A percentile compares a stretch with the other conserved stretches of the same genome.
phyloP scores from a whole-genome alignment of 495 filamentous ascomycete species.

The Aspergillus sclerotioniger region DNA sequence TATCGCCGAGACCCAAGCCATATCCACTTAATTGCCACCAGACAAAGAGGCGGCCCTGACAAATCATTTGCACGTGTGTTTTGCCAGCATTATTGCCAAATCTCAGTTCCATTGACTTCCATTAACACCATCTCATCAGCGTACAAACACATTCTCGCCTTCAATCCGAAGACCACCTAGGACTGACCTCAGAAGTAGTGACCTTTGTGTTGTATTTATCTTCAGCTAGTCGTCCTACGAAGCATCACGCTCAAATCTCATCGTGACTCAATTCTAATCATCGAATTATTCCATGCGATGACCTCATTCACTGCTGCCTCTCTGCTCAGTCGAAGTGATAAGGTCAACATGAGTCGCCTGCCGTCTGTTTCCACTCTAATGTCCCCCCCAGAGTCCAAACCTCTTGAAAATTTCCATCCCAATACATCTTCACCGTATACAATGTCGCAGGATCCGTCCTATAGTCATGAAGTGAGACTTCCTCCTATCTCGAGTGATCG shows the following conservation, averaged over 20 bases:
- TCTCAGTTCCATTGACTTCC: conserved; percentile 41
- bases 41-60: conserved; percentile 38
- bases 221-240: background rate
- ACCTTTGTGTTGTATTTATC: conserved; percentile 1
- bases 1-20: conserved; percentile 24
- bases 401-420: conserved; percentile 58
- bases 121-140: conserved; percentile 30
- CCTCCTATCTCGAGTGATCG: conserved; percentile 50
- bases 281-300: conserved; percentile 19
- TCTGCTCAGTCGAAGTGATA: conserved; percentile 24
- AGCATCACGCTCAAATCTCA: background rate
- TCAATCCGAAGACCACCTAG: conserved; percentile 1
- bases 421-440: conserved; percentile 32
- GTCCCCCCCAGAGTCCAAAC: conserved; percentile 69
- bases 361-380: conserved; percentile 62
- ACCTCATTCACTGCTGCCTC: conserved; percentile 26
- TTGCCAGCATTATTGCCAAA: conserved; percentile 27
- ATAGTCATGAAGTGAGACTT: conserved; percentile 43
- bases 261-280: background rate
- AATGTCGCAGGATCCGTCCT: conserved; percentile 29
- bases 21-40: conserved; percentile 33
- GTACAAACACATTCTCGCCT: conserved; percentile 15
- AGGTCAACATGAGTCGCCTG: conserved; percentile 47
- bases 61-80: conserved; percentile 39
- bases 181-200: conserved; percentile 5